Conservation (phyloP, 2,329 filamentous ascomycete species). For the Beauveria sp. region DNA sequence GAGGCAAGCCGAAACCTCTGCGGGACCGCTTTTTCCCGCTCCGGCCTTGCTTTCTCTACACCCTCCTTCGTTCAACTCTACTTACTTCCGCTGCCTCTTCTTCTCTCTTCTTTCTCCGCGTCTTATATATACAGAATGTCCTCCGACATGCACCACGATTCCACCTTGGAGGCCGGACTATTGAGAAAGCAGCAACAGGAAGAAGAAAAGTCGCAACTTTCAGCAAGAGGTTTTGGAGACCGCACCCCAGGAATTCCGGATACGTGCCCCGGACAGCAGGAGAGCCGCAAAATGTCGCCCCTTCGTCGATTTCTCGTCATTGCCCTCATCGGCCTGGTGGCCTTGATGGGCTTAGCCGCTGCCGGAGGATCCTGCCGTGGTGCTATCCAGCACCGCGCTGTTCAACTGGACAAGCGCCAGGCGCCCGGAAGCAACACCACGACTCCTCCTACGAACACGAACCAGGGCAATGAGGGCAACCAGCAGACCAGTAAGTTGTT, state of each 20-base stretch:
- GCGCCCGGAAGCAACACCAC: conserved; percentile 5
- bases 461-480: neutral
- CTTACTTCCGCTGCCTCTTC: neutral
- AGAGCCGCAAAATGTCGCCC: conserved; percentile 4
- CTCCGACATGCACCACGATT: conserved; percentile 1
- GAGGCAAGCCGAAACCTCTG: neutral
- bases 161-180: conserved; percentile 7
- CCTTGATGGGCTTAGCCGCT: conserved; percentile 24
- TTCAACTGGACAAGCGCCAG: conserved; percentile 7
- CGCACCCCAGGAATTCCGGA: neutral
- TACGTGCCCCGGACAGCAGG: neutral
- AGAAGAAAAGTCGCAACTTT: conserved; percentile 9
- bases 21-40: neutral
- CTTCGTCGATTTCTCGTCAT: conserved; percentile 6
- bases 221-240: conserved; percentile 5
- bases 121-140: conserved; percentile 4
- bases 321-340: conserved; percentile 30
- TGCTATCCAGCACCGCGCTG: neutral
- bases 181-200: conserved; percentile 8
- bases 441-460: neutral
- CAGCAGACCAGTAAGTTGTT: neutral
- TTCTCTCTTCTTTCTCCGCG: neutral
- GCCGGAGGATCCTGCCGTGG: neutral
- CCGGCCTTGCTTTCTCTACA: neutral
- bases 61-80: neutral